Conservation (phyloP, 768 basidiomycete species). For the Russula dissimulans region DNA sequence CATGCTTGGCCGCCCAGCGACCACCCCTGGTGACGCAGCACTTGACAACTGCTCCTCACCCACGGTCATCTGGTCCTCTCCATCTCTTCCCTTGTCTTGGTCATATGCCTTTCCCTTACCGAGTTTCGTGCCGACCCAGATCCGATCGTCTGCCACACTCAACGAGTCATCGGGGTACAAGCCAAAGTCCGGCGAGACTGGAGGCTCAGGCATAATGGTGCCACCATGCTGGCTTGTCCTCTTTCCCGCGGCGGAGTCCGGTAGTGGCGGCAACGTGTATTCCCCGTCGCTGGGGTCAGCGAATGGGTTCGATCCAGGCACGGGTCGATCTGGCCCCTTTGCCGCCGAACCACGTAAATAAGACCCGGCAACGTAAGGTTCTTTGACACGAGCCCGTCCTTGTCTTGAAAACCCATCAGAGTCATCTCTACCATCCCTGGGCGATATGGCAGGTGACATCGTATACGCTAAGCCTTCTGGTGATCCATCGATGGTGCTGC, state of each 20-base stretch:
- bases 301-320: conserved; percentile 27
- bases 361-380: conserved; percentile 48
- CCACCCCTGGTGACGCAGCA: background rate
- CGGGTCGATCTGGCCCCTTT: conserved; percentile 24
- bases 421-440: conserved; percentile 22
- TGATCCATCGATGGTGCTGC: conserved; percentile 16
- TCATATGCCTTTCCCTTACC: conserved; percentile 13
- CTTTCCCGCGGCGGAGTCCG: conserved; percentile 25
- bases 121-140: conserved; percentile 18
- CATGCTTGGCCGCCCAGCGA: conserved; percentile 1
- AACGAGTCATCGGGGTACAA: conserved; percentile 67
- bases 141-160: conserved; percentile 41
- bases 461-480: conserved; percentile 17
- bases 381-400: conserved; percentile 58
- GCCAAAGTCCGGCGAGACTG: conserved; percentile 46
- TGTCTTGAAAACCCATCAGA: conserved; percentile 17
- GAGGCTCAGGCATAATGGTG: conserved; percentile 27
- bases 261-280: conserved; percentile 25
- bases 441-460: conserved; percentile 23
- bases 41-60: background rate
- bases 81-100: conserved; percentile 16
- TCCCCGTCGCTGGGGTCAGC: conserved; percentile 24
- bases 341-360: conserved; percentile 45
- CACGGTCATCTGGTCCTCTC: background rate
- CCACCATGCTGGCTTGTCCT: conserved; percentile 33